Evolutionary conservation across 2,329 filamentous ascomycete species (phyloP).

Genomic region (Exophiala aquamarina): DNA sequence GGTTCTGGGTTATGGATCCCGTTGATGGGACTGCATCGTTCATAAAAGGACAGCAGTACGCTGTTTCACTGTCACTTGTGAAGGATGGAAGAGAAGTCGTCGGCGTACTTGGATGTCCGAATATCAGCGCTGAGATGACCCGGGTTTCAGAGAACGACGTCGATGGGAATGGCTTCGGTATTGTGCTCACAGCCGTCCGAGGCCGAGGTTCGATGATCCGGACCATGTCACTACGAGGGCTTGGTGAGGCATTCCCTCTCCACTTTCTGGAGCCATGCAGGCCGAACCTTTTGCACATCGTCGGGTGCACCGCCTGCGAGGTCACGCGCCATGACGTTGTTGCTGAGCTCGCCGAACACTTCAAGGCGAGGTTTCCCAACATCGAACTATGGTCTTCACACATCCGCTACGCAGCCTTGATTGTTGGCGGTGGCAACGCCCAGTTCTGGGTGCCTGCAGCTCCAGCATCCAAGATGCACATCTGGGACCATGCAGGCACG

Average conservation of each 20-base stretch:
- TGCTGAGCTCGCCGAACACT: background rate
- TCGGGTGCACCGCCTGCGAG: background rate
- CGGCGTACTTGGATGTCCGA: background rate
- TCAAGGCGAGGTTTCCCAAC: background rate
- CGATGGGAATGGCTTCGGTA: background rate
- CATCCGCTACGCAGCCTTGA: background rate
- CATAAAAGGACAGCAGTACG: background rate
- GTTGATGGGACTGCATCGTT: constrained; percentile 2
- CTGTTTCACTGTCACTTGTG: background rate
- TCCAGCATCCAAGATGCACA: background rate
- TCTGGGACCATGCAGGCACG: constrained; percentile 2
- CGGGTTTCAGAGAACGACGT: background rate
- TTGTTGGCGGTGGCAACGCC: background rate
- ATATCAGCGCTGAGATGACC: background rate
- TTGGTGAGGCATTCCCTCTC: too few species aligned
- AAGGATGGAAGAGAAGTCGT: background rate
- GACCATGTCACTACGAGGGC: background rate
- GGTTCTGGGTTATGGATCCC: constrained; percentile 1
- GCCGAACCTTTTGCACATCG: too few species aligned
- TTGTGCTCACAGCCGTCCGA: background rate
- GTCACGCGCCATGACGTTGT: background rate
- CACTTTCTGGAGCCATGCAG: too few species aligned
- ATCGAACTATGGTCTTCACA: background rate
- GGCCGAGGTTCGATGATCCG: background rate
- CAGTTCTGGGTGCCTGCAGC: background rate